Evolutionary conservation across 2,329 filamentous ascomycete genomes (phyloP), one percentile per base, ranked within the genome.

Genomic region (Exophiala sp.): DNA sequence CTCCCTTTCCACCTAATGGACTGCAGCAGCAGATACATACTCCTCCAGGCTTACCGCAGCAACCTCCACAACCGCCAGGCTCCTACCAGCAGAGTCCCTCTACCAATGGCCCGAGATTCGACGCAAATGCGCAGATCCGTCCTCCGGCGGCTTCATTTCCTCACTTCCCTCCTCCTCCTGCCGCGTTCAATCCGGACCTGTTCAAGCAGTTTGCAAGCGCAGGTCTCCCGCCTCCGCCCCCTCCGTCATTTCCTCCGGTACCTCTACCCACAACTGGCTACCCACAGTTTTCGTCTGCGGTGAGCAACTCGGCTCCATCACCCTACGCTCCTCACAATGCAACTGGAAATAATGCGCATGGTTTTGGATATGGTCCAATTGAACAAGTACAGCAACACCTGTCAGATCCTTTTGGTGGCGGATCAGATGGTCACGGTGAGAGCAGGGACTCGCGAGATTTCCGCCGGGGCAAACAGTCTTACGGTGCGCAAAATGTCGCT

Each of bases 71-170:
- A 16, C 47, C 29, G n/a, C 24, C 13, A n/a, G 23, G 14, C n/a
- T 19, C 27, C 23, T 53, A 50, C 43, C 52, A 48, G 30, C 54
- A 45, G 18, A 43, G 48, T 8, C 50, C 50, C 14, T 21, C 46
- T 24, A 43, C 35, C 9, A 54, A 47, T 42, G 38, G 22, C 13
- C 30, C 48, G 10, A 51, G 51, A 48, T 57, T 56, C 41, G 55
- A 59, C 43, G 40, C 48, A 16, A 62, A 58, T 43, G 50, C 57
- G 18, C 59, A 62, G 45, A 43, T 48, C 19, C 47, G 43, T 40
- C 30, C 46, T 43, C 62, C 63, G 45, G 58, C 58, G 40, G 46
- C 52, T 23, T 58, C 62, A n/a, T 59, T 62, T 37, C 47, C 50
- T 21, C 59, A 62, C 16, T 60, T 62, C 47, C 50, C 62, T 23